Evolutionary conservation across 1,284 basidiomycete species (phyloP).

Genomic region (Paramarasmius palmivorus): DNA sequence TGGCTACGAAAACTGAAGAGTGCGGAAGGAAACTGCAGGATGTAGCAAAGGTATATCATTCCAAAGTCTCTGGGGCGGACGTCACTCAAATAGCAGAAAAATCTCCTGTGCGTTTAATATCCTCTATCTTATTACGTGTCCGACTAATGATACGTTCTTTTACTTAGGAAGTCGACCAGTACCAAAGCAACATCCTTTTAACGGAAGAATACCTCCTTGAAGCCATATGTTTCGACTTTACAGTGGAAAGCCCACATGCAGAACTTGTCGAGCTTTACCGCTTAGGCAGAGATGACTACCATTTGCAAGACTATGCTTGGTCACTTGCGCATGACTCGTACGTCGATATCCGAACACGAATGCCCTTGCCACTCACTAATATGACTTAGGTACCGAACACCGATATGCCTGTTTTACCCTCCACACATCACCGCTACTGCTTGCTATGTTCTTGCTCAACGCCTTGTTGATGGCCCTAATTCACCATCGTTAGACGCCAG

Average conservation of each 20-base stretch:
- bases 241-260: constrained; percentile 81
- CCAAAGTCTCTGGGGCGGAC: constrained; percentile 64
- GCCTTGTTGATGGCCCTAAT: constrained; percentile 66
- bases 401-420: constrained; percentile 68
- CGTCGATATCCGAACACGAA: constrained; percentile 29
- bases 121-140: constrained; percentile 3
- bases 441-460: constrained; percentile 74
- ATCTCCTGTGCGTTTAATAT: constrained; percentile 49
- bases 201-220: constrained; percentile 86
- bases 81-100: constrained; percentile 57
- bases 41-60: constrained; percentile 75
- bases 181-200: constrained; percentile 72
- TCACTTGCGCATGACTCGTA: constrained; percentile 84
- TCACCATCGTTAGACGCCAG: constrained; percentile 72
- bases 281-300: constrained; percentile 42
- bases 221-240: constrained; percentile 90
- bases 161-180: constrained; percentile 69
- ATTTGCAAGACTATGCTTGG: constrained; percentile 76
- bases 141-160: not conserved
- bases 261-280: constrained; percentile 71
- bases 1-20: constrained; percentile 91
- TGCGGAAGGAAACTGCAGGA: constrained; percentile 85
- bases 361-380: constrained; percentile 10
- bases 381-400: constrained; percentile 64
- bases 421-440: constrained; percentile 71